Percentiles rank a stretch among this genome's conserved stretches.
phyloP scores from a whole-genome alignment of 192 early-diverging fungal genomes.

The Backusella psychrophila region DNA sequence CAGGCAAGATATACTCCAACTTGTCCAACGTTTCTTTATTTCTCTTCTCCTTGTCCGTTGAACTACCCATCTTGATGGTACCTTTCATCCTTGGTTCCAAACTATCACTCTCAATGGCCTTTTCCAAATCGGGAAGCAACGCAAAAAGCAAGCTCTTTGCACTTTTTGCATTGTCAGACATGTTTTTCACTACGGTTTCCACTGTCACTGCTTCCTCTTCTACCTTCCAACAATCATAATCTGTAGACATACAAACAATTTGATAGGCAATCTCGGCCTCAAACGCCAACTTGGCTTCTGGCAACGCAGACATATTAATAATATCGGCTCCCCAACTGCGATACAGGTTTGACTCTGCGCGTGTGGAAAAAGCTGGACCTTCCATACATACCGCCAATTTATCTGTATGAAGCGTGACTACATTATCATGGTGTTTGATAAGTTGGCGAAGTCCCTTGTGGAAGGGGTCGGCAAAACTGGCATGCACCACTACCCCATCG shows the following conservation, averaged over 20 bases:
- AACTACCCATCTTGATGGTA: constrained; percentile 77
- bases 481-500: constrained; percentile 88
- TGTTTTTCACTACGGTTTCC: constrained; percentile 82
- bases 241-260: constrained; percentile 98
- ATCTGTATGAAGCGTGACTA: constrained; percentile 59
- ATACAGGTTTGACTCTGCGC: constrained; percentile 97
- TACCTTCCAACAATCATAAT: constrained; percentile 93
- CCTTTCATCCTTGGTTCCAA: constrained; percentile 68
- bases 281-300: constrained; percentile 96
- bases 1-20: constrained; percentile 83
- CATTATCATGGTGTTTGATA: constrained; percentile 55
- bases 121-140: constrained; percentile 73
- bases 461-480: constrained; percentile 93
- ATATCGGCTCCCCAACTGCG: constrained; percentile 88
- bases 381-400: constrained; percentile 98
- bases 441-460: constrained; percentile 69
- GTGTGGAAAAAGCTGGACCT: constrained; percentile 96
- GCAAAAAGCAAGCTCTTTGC: constrained; percentile 78
- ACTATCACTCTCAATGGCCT: constrained; percentile 53
- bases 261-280: constrained; percentile 99
- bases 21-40: constrained; percentile 63
- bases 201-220: constrained; percentile 83
- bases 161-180: constrained; percentile 79
- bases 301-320: constrained; percentile 97
- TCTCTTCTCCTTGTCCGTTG: constrained; percentile 77